Evolutionary conservation across 306 rosid genomes (phyloP).

Genomic region (Cicer arietinum): DNA sequence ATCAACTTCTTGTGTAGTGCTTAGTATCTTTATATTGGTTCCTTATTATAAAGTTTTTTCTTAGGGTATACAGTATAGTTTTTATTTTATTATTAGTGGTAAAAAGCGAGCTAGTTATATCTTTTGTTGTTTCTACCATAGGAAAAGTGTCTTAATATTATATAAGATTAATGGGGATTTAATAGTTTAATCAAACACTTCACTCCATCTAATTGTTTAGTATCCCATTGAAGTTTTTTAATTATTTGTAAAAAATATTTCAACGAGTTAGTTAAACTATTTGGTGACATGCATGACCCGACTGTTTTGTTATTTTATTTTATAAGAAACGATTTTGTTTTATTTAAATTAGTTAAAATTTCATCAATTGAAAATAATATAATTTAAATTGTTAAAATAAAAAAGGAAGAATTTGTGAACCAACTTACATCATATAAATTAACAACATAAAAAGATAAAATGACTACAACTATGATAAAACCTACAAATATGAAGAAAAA

Average conservation of each 20-base stretch:
- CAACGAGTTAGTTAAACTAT: neutral
- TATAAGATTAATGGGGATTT: neutral
- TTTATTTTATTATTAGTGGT: neutral
- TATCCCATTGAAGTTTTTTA: neutral
- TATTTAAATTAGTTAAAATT: no score
- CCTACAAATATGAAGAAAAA: no score
- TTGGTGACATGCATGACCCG: neutral
- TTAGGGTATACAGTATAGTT: no score
- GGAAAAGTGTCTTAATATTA: neutral
- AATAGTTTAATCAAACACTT: constrained; percentile 35
- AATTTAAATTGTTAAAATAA: no score
- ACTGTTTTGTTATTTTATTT: no score
- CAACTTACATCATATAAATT: no score
- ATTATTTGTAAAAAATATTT: constrained; percentile 26
- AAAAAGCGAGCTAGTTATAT: constrained; percentile 36
- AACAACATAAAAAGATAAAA: no score
- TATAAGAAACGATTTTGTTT: no score
- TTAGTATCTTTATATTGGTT: neutral
- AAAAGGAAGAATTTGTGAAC: no score
- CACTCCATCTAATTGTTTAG: neutral
- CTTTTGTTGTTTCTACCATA: constrained; percentile 43
- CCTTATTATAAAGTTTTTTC: neutral
- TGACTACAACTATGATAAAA: no score
- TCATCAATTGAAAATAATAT: no score
- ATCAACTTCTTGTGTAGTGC: constrained; percentile 14